Base-by-base conservation (phyloP, 768 basidiomycete genomes). In the Austroboletus festivus region DNA sequence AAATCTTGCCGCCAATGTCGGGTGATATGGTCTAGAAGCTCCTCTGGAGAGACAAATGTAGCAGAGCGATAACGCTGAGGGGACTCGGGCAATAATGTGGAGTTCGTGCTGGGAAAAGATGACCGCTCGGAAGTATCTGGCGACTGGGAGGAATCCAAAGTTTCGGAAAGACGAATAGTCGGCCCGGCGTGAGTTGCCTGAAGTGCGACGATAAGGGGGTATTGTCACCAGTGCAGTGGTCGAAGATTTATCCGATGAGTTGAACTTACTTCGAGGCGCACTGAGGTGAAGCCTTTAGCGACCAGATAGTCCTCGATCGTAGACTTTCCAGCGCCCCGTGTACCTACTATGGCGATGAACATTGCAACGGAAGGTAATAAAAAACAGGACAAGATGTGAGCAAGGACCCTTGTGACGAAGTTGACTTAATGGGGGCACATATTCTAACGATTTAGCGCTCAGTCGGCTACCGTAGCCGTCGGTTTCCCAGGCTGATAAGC, bases 1-100 rank as follows among this genome's bases (percentile, higher is more conserved):
- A 85, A 92, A 59, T 89, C 73, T 7, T 72, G 65, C 38, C 75
- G 77, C 95, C 95, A 99, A 54, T 88, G 77, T 52, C 72, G 75
- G 1, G 96, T 98, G 16, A 85, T 84, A 62, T 85, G 77, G 53
- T 81, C 74, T 38, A 98, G 75, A 38, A 97, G 67, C 8, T 76
- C 71, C 12, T 68, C 54, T 2, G 82, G 64, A 9, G 75, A 75
- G 6, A 67, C 37, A 64, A 82, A 88, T 46, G 50, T 41, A 16
- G 30, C 19, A 26, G 51, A 34, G 51, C 53, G 38, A 48, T 58
- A 41, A 48, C 61, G 62, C 31, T 71, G 55, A 37, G 52, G 42
- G 44, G 57, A 42, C 41, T 21, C 18, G 3, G 57, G 31, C 55
- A 50, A 43, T 34, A 48, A 46, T 22, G 58, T 56, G 30, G 62